Evolutionary conservation across 306 rosid species (phyloP), one percentile per base, ranked within the genome.

Genomic region (Acacia confusa): DNA sequence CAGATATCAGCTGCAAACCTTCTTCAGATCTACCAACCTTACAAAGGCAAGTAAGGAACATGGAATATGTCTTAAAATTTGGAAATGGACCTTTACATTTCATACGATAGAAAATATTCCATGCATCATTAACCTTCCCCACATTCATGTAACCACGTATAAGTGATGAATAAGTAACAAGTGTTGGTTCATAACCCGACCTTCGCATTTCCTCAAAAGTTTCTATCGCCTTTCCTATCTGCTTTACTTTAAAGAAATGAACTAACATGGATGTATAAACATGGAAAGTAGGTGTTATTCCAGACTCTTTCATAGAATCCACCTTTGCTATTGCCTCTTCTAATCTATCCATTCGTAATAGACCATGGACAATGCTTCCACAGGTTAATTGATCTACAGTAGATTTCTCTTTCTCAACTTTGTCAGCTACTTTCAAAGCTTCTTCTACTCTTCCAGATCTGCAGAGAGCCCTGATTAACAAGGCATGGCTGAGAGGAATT

Each of bases 351-450:
- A 72, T 90, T 57, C 84, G 87, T 66, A 93, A 73, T 71, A 91
- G 87, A 72, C 93, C 97, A 85, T 95, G 97, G 36, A 95, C 79
- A 45, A 95, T 78, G 89, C 99, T 95, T 79, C 99, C 97, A 77
- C 84, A 92, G 45, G 94, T 90, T 78, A 84, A 80, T 70, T 77
- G 88, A 70, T 88, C 89, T 24, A 95, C 66, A 25, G 75, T 78
- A 5, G 85, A 78, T 74, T 85, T 81, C 60, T 88, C 94, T 38
- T 70, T 65, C 38, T 88, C 86, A 57, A 84, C 75, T 16, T 87
- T 87, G 60, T 88, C 88, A 19, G 83, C 76, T 74, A 92, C n/a
- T 40, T 78, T 67, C 77, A 89, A 78, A 75, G 95, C 99, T 71
- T 95, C 93, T 81, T 93, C 95, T 65, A 95, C 64, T 82, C 78